Base-by-base conservation (phyloP, 2,329 filamentous ascomycete species). In the Claviceps sorghi region DNA sequence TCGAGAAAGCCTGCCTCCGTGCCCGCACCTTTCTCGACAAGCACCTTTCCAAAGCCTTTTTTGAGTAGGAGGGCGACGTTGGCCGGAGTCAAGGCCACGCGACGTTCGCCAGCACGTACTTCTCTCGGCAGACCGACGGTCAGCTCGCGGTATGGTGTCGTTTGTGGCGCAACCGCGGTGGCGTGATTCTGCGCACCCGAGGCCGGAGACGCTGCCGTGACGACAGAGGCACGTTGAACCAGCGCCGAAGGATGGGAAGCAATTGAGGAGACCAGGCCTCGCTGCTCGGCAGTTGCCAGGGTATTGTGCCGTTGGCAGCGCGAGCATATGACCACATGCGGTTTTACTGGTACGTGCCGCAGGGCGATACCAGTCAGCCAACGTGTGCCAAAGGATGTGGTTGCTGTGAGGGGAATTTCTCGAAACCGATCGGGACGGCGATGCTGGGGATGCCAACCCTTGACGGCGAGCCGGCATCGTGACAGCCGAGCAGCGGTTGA, bases 11-110 rank as follows among this genome's bases (percentile, higher is more conserved):
- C 84, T 43, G 89, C 87, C 56, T 80, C 76, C 48, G 76, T 72
- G 10, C 89, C 89, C n/a, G 88, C 88, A 40, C 86, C 86, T 21
- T 81, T 79, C 69, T 95, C 86, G 40, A 95, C 77, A 2, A 95
- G 69, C 26, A 95, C 79, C 56, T 81, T 80, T 36, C 75, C 76
- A 65, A 88, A 93, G 36, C 88, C 89, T 66, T 94, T 95, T 66
- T 94, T 94, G 56, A 90, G 78, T 1, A 95, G 71, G 1, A 94
- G 71, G 2, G 83, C 78, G 17, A 89, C 86, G 70, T 95, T 95
- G 57, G 86, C 80, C 1, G 89, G 89, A 0, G 87, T 91, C 52
- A 95, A 76, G 32, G 89, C 87, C 15, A 95, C 88, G 49, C 89
- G 85, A 43, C 84, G 82, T 70, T 95, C 89, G 53, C 83, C 80